A percentile compares a stretch with the other conserved stretches of the same genome.
These are phyloP conservation scores for Chalciporus pseudorubinellus DNA, from an alignment of 768 basidiomycete genomes.

Conservation along the genomic window DNA sequence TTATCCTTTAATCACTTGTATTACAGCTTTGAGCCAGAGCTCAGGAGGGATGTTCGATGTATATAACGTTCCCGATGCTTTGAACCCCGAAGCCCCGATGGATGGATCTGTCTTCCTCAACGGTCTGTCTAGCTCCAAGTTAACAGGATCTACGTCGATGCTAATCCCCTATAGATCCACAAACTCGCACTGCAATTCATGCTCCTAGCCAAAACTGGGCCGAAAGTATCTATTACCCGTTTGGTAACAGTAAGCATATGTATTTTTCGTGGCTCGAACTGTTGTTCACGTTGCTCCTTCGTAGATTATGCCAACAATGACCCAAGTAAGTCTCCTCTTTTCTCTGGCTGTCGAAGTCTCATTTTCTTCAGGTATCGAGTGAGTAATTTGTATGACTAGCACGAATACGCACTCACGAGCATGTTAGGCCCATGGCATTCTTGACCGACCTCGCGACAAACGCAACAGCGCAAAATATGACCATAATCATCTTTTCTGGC, in stretches of 20 bases:
- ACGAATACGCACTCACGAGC: slow-evolving; percentile 6
- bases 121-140: slow-evolving; percentile 36
- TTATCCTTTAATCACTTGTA: slow-evolving; percentile 1
- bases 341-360: background rate
- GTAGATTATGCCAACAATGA: slow-evolving; percentile 25
- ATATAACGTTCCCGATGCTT: slow-evolving; percentile 56
- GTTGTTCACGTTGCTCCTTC: background rate
- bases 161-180: slow-evolving; percentile 40
- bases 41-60: slow-evolving; percentile 40
- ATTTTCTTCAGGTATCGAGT: slow-evolving; percentile 33
- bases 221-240: slow-evolving; percentile 33
- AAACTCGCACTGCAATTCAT: slow-evolving; percentile 59
- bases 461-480: slow-evolving; percentile 48
- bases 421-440: slow-evolving; percentile 57
- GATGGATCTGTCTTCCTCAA: slow-evolving; percentile 63
- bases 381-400: slow-evolving; percentile 9
- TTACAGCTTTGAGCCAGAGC: slow-evolving; percentile 18
- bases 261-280: background rate
- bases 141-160: background rate
- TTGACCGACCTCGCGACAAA: slow-evolving; percentile 66
- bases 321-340: slow-evolving; percentile 29
- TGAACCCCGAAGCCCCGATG: slow-evolving; percentile 47
- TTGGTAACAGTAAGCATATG: slow-evolving; percentile 29
- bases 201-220: slow-evolving; percentile 59
- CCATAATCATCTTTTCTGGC: slow-evolving; percentile 61